Percentiles rank a stretch among this genome's conserved stretches.
These are phyloP conservation scores for Trichophyton verrucosum DNA, from an alignment of 2,329 filamentous ascomycete species.

Conservation along the genomic window DNA sequence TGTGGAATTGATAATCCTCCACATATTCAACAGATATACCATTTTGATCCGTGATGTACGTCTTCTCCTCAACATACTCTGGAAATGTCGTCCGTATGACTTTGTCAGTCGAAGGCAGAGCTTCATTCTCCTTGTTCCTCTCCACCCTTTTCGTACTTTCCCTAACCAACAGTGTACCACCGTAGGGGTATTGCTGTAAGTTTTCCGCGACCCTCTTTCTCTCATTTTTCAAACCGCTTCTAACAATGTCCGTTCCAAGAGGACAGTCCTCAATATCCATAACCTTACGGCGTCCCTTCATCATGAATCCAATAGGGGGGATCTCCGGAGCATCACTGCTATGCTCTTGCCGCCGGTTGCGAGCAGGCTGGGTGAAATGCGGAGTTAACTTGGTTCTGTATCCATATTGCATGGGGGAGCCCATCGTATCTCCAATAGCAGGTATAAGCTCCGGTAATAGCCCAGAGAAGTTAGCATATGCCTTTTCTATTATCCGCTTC, in stretches of 20 bases:
- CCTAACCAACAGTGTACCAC: constrained; percentile 77
- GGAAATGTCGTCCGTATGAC: constrained; percentile 46
- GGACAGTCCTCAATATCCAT: constrained; percentile 97
- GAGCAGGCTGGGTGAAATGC: constrained; percentile 74
- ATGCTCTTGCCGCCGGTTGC: constrained; percentile 37
- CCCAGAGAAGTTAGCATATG: constrained; percentile 81
- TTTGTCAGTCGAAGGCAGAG: constrained; percentile 22
- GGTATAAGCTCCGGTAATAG: constrained; percentile 65
- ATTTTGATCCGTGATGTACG: constrained; percentile 77
- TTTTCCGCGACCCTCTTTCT: constrained; percentile 61
- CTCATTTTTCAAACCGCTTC: constrained; percentile 66
- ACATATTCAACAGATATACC: constrained; percentile 78
- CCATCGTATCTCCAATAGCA: constrained; percentile 67
- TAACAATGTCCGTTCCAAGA: constrained; percentile 77
- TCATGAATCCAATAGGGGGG: constrained; percentile 81
- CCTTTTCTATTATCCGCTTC: constrained; percentile 74
- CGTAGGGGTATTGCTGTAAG: constrained; percentile 59
- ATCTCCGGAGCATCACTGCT: constrained; percentile 42
- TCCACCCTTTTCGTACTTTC: constrained; percentile 59
- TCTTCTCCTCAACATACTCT: constrained; percentile 62
- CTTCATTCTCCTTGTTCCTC: constrained; percentile 23
- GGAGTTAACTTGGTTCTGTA: constrained; percentile 96
- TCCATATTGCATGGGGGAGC: constrained; percentile 77
- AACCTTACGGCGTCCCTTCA: constrained; percentile 65
- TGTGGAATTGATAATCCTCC: constrained; percentile 71